Percentiles rank a stretch among this genome's conserved stretches.
phyloP scores from a whole-genome alignment of 2,329 filamentous ascomycete species.

The Colletotrichum zoysiae region DNA sequence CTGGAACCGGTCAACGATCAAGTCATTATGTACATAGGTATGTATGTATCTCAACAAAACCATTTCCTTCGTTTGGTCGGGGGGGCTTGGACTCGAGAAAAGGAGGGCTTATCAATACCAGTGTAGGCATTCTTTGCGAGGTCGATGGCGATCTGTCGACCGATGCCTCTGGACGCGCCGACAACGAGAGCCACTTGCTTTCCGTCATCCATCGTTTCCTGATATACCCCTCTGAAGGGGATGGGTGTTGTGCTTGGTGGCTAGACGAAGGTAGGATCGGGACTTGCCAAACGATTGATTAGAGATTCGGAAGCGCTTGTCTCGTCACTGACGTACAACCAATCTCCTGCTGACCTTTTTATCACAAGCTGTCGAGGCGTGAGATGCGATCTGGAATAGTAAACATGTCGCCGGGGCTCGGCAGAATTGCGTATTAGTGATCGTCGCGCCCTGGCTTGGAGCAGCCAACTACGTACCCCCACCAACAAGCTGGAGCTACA shows the following conservation, averaged over 20 bases:
- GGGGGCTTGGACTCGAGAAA: background rate
- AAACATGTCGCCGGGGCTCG: conserved; percentile 22
- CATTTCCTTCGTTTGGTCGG: background rate
- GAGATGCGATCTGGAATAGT: background rate
- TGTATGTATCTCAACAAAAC: no score
- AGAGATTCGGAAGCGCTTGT: background rate
- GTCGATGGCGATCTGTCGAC: conserved; percentile 83
- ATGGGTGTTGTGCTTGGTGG: background rate
- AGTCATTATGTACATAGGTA: background rate
- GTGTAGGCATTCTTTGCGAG: conserved; percentile 78
- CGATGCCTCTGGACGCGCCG: conserved; percentile 84
- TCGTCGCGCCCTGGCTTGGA: background rate
- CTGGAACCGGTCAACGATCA: conserved; percentile 55
- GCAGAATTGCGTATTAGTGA: conserved; percentile 32
- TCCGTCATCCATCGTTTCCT: conserved; percentile 39
- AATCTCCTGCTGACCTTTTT: background rate
- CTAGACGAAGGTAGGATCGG: background rate
- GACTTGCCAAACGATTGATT: background rate
- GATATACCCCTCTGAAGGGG: no score
- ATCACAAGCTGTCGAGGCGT: background rate
- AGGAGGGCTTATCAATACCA: conserved; percentile 60
- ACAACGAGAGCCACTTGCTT: conserved; percentile 74
- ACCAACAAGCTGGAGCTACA: background rate
- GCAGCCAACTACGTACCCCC: no score
- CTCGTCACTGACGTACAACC: no score